Evolutionary conservation across 2,329 filamentous ascomycete genomes (phyloP).

Genomic region (Claviceps humidiphila): DNA sequence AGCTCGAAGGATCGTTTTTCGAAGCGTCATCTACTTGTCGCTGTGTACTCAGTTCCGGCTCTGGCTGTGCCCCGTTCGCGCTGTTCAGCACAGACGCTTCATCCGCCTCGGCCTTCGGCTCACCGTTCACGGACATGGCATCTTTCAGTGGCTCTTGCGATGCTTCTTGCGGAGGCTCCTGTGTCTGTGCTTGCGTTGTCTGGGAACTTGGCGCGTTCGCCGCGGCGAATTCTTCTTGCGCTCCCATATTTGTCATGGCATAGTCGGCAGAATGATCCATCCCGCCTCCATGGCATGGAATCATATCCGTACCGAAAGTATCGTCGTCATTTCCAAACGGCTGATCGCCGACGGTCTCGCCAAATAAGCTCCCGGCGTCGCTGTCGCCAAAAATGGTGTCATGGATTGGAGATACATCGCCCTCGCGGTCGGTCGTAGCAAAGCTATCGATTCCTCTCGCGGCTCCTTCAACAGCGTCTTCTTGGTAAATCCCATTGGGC

Average conservation of each 20-base stretch:
- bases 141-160: slow-evolving; percentile 2
- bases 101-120: not conserved
- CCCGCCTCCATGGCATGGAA: slow-evolving; percentile 24
- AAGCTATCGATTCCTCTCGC: slow-evolving; percentile 12
- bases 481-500: slow-evolving; percentile 32
- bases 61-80: not conserved
- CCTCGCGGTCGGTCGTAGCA: slow-evolving; percentile 28
- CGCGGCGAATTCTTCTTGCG: not conserved
- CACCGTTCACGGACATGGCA: slow-evolving; percentile 8
- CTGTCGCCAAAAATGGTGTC: slow-evolving; percentile 74
- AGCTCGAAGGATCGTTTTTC: not conserved
- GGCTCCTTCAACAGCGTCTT: slow-evolving; percentile 9
- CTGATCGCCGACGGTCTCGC: slow-evolving; percentile 48
- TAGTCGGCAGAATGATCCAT: slow-evolving; percentile 31
- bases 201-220: not conserved
- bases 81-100: not conserved
- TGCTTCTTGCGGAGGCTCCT: slow-evolving; percentile 2
- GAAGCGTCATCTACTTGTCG: not conserved
- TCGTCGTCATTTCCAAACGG: slow-evolving; percentile 75
- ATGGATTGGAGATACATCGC: slow-evolving; percentile 54
- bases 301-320: slow-evolving; percentile 57
- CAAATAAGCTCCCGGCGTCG: slow-evolving; percentile 73
- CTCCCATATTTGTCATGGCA: slow-evolving; percentile 24
- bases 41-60: not conserved
- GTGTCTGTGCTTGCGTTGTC: not conserved